Base-by-base conservation (phyloP, 2,329 filamentous ascomycete species). In the Gaeumannomyces tritici region DNA sequence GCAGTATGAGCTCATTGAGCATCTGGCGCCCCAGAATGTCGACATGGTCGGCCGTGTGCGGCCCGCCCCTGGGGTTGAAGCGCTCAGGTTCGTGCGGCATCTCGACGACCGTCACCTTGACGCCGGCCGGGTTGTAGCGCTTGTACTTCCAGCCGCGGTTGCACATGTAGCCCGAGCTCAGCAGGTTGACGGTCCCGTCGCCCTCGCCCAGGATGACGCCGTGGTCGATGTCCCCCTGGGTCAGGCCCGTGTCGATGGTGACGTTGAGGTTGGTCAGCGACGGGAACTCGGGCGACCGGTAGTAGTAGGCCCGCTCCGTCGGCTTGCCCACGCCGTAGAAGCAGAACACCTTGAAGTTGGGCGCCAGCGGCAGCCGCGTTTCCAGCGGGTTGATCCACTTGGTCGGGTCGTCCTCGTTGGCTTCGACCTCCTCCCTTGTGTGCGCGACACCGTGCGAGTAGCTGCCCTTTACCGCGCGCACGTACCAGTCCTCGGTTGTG, bases 381-480 rank as follows among this genome's bases (percentile, higher is more conserved):
- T 98, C 93, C 1, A 98, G 84, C 0, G 95, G 95, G 71, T 99
- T 99, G 65, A 96, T 85, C 95, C 95, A 99, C 72, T 96, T 99
- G 60, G 78, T 80, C 2, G 84, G 85, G 66, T 90, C 83, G n/a
- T 85, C 75, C 69, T 93, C 88, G 72, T 95, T 95, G 61, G 83
- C 85, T 70, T 96, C 89, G 0, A 99, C 91, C 74, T 96, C 89
- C 12, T 83, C 83, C 8, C 78, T 80, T 0, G 90, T 95, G 65
- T 91, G 88, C 0, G 95, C 95, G 29, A 99, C 81, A 15, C 93
- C 95, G 63, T 92, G 89, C 1, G 93, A 97, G 76, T 96, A 99
- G 71, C 87, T 90, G 11, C 79, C 77, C 62, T 83, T 79, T 13
- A 96, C 80, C 71, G 89, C 86, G 35, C 89, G 78, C 64, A 82